These are phyloP conservation scores for Plasmodium gallinaceum DNA, from an alignment of 169 alveolate species.

Conservation along the genomic window DNA sequence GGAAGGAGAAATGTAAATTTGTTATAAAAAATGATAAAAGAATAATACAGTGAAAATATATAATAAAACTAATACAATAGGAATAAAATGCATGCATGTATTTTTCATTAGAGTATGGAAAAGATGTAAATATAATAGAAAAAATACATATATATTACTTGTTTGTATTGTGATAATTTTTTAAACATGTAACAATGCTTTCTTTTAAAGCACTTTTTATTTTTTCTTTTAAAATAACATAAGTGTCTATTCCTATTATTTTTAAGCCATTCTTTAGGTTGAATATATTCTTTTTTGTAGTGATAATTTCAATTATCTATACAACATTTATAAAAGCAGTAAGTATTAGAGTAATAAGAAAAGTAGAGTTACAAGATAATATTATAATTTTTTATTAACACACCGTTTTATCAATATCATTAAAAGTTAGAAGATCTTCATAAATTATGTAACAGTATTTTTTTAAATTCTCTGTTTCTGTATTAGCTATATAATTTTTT, in stretches of 20 bases:
- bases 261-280: conserved; percentile 60
- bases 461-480: conserved; percentile 48
- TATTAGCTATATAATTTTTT: conserved; percentile 23
- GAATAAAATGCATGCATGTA: neutral
- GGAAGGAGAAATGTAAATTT: too few relatives aligned
- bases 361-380: neutral
- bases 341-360: neutral
- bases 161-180: conserved; percentile 50
- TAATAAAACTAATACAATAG: too few relatives aligned
- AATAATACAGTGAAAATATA: too few relatives aligned
- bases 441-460: conserved; percentile 70
- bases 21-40: too few relatives aligned
- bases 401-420: conserved; percentile 72
- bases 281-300: conserved; percentile 42
- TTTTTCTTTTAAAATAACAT: conserved; percentile 55
- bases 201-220: conserved; percentile 62
- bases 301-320: conserved; percentile 66
- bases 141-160: conserved; percentile 24
- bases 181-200: conserved; percentile 47
- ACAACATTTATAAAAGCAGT: neutral
- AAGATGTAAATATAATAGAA: neutral
- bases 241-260: conserved; percentile 72
- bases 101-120: neutral
- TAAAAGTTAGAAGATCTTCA: conserved; percentile 61
- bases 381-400: neutral